Evolutionary conservation across 768 basidiomycete genomes (phyloP), one percentile per base, ranked within the genome.

Genomic region (Erythrobasidium yunnanense): DNA sequence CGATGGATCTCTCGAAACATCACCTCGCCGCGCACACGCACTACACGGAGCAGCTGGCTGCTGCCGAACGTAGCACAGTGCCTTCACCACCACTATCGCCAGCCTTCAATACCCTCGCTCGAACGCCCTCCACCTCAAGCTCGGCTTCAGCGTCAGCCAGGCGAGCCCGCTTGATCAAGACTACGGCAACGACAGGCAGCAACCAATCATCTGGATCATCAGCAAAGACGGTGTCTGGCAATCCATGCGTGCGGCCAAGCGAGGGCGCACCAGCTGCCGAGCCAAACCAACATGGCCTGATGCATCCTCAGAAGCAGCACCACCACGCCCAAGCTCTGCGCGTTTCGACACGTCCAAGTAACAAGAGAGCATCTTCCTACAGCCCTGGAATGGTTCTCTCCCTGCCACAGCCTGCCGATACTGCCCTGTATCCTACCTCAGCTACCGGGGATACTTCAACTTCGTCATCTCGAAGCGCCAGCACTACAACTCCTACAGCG

Each of bases 331-430:
- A 34, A 27, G 33, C 7, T 6, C 54, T 33, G 5, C 27, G 54
- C 25, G n/a, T 55, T 11, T 55, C 54, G 33, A 55, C 54, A 2
- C 8, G 54, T 25, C 54, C 54, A 4, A 55, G 54, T 38, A 55
- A 22, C 7, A 55, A 55, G 23, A 22, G 54, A 4, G 54, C 54
- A 3, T 55, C 54, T 4, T 55, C 54, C 20, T 55, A 27, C 30
- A 18, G 33, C 4, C 54, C 54, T 32, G 54, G 54, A 13, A 23
- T 55, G 17, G 54, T 55, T 7, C 23, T 55, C 13, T 55, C 54
- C 8, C 54, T 38, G n/a, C 33, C 23, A 30, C 23, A 32, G 4
- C 42, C 34, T 20, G 33, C 33, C 33, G 54, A n/a, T n/a, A n/a
- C 54, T 7, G 33, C 23, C 22, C 54, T 22, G 8, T 34, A 32